Conservation (phyloP, 176 grass and related monocot species). For the Pharus latifolius region DNA sequence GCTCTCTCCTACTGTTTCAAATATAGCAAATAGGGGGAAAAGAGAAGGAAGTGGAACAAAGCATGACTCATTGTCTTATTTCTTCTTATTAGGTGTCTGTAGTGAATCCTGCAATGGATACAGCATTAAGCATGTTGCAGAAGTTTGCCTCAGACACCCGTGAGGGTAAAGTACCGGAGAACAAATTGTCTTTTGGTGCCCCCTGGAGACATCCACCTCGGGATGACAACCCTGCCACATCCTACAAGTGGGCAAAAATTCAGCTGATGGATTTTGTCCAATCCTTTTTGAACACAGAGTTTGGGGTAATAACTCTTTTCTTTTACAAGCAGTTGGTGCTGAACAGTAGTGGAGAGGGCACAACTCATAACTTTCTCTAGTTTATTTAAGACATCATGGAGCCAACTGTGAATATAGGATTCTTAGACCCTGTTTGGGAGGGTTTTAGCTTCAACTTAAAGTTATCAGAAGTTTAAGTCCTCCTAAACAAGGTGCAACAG, state of each 20-base stretch:
- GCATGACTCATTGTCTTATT: slow-evolving; percentile 3
- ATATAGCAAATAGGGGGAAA: neutral
- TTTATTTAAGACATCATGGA: neutral
- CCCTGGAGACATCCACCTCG: slow-evolving; percentile 81
- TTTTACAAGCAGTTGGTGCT: slow-evolving; percentile 2
- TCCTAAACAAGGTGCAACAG: too few relatives aligned
- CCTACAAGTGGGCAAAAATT: slow-evolving; percentile 84
- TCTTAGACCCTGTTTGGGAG: too few relatives aligned
- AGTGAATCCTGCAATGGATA: slow-evolving; percentile 89
- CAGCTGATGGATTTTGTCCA: slow-evolving; percentile 94
- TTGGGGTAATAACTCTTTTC: slow-evolving; percentile 56
- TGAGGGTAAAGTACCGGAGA: slow-evolving; percentile 62
- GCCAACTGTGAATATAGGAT: too few relatives aligned
- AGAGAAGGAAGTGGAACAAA: slow-evolving; percentile 2
- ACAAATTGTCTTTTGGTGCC: slow-evolving; percentile 63
- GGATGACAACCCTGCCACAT: slow-evolving; percentile 24
- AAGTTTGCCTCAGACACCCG: slow-evolving; percentile 72
- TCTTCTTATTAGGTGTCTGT: slow-evolving; percentile 51
- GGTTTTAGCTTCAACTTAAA: too few relatives aligned
- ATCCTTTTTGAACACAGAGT: slow-evolving; percentile 73
- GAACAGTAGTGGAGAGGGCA: neutral
- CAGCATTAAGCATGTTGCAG: slow-evolving; percentile 56
- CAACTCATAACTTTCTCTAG: neutral
- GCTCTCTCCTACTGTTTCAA: neutral
- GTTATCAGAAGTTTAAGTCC: too few relatives aligned